phyloP scores from a whole-genome alignment of 208 protist species.

The Vickermania ingenoplastis region DNA sequence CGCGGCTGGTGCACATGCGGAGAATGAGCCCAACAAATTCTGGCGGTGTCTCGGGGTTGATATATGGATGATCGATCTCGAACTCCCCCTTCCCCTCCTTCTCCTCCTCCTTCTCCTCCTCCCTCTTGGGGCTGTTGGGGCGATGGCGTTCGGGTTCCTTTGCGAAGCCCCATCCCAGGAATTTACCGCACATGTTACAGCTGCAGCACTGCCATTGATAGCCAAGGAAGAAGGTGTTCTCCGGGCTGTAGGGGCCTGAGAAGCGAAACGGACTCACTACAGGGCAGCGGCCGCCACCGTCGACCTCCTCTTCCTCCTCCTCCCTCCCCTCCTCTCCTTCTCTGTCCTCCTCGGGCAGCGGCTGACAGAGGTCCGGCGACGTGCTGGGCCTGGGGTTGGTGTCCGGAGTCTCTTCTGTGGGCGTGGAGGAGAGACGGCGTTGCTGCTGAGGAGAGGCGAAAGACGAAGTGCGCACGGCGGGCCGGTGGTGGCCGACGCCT shows the following conservation, averaged over 20 bases:
- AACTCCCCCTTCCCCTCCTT: background rate
- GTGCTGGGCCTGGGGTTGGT: background rate
- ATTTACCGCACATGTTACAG: conserved; percentile 47
- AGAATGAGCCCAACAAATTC: background rate
- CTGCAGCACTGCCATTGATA: conserved; percentile 56
- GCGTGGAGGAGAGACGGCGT: background rate
- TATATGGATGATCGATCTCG: background rate
- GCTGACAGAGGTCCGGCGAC: too few relatives aligned
- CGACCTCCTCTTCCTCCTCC: background rate
- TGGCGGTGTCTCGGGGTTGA: background rate
- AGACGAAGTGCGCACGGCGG: too few relatives aligned
- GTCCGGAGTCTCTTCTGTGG: background rate
- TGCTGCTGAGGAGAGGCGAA: background rate
- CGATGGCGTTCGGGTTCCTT: background rate
- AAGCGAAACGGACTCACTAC: conserved; percentile 12
- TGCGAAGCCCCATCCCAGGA: conserved; percentile 76
- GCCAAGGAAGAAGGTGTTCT: conserved; percentile 75
- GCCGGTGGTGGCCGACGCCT: background rate
- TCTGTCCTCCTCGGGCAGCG: background rate
- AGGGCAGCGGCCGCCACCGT: background rate
- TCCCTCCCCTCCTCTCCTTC: background rate
- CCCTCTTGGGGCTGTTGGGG: background rate
- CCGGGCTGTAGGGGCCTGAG: conserved; percentile 26
- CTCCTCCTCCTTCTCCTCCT: background rate
- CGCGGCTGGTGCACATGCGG: background rate